phyloP scores from a whole-genome alignment of 1,284 basidiomycete species.

The Exsudoporus floridanus region DNA sequence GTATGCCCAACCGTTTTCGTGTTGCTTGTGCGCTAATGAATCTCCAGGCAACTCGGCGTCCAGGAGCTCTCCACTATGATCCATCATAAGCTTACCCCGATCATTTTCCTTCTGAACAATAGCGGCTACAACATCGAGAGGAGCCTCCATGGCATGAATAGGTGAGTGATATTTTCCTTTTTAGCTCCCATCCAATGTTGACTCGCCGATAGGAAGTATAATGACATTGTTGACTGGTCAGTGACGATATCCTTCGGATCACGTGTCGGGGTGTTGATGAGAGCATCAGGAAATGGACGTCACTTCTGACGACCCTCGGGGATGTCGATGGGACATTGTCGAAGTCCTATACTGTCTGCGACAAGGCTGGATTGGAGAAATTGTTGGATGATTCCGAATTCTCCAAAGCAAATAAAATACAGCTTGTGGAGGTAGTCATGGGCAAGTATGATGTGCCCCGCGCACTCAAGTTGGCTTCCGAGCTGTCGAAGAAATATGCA shows the following conservation, averaged over 20 bases:
- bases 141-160: constrained; percentile 65
- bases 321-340: constrained; percentile 53
- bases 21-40: neutral
- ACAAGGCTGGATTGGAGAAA: constrained; percentile 60
- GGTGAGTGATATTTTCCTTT: constrained; percentile 24
- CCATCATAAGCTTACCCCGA: constrained; percentile 64
- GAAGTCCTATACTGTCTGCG: constrained; percentile 66
- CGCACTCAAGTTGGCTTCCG: constrained; percentile 53
- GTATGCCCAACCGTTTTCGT: constrained; percentile 38
- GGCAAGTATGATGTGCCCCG: constrained; percentile 69
- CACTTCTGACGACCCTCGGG: constrained; percentile 58
- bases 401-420: constrained; percentile 59
- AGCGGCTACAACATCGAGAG: constrained; percentile 89
- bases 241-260: constrained; percentile 2
- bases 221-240: constrained; percentile 68
- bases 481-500: constrained; percentile 38
- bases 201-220: constrained; percentile 57
- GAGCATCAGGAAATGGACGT: constrained; percentile 53
- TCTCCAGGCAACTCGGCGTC: constrained; percentile 62
- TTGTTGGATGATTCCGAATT: constrained; percentile 64
- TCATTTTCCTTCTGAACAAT: constrained; percentile 88
- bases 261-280: constrained; percentile 5
- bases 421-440: constrained; percentile 82
- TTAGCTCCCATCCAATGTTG: constrained; percentile 30
- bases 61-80: constrained; percentile 83